phyloP scores from a whole-genome alignment of 495 filamentous ascomycete species.

The Penicillium salamii region DNA sequence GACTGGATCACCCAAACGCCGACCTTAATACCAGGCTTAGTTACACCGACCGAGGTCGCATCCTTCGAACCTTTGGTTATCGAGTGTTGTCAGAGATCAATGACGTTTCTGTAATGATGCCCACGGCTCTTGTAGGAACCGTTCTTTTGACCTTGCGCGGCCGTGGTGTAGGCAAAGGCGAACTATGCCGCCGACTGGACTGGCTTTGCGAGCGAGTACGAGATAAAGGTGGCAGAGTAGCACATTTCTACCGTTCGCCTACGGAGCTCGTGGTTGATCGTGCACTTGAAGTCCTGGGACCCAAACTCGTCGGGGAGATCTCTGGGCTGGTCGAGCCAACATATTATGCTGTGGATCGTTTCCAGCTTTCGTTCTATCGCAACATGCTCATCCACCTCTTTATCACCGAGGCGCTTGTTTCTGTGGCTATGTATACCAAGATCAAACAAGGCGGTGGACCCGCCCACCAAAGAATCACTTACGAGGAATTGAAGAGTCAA shows the following conservation, averaged over 20 bases:
- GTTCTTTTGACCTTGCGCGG: conserved; percentile 89
- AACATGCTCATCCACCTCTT: conserved; percentile 99
- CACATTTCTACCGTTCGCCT: conserved; percentile 80
- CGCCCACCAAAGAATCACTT: conserved; percentile 73
- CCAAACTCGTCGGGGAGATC: conserved; percentile 77
- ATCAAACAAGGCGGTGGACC: conserved; percentile 88
- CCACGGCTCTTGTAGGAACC: conserved; percentile 90
- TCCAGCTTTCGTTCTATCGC: conserved; percentile 95
- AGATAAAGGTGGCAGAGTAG: conserved; percentile 83
- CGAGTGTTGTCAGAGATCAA: conserved; percentile 93
- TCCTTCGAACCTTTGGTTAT: conserved; percentile 84
- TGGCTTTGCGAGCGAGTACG: conserved; percentile 85
- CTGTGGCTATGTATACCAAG: conserved; percentile 80
- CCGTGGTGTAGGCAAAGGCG: conserved; percentile 82
- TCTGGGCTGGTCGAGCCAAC: conserved; percentile 80
- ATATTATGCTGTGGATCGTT: conserved; percentile 90
- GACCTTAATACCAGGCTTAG: conserved; percentile 37
- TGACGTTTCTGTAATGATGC: conserved; percentile 94
- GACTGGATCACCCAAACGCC: conserved; percentile 33
- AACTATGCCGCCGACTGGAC: conserved; percentile 81
- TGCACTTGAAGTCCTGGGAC: conserved; percentile 85
- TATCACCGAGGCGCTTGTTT: conserved; percentile 85
- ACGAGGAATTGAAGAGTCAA: conserved; percentile 65
- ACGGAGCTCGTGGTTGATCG: conserved; percentile 82
- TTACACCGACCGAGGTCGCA: conserved; percentile 52